phyloP scores from a whole-genome alignment of 2,329 filamentous ascomycete genomes.

The Sarocladium strictum region DNA sequence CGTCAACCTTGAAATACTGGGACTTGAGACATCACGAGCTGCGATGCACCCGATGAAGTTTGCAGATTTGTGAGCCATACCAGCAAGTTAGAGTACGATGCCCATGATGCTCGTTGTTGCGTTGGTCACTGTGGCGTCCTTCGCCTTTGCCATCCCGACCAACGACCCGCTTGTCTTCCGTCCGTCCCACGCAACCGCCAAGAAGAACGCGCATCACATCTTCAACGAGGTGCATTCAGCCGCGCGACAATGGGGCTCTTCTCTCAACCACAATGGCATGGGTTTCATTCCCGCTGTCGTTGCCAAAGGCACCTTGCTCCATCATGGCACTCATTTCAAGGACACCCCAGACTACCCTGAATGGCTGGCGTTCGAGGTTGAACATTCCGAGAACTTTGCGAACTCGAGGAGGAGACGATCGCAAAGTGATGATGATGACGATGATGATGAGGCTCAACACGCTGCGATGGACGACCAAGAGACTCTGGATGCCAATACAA shows the following conservation, averaged over 20 bases:
- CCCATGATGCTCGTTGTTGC: conserved; percentile 3
- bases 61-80: too few species aligned
- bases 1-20: too few species aligned
- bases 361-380: conserved; percentile 73
- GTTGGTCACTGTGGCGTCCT: not conserved
- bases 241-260: conserved; percentile 69
- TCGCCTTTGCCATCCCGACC: not conserved
- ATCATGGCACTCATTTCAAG: conserved; percentile 52
- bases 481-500: conserved; percentile 9
- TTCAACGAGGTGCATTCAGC: conserved; percentile 70
- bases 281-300: conserved; percentile 62
- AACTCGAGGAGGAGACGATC: conserved; percentile 9
- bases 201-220: conserved; percentile 53
- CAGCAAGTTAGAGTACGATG: too few species aligned
- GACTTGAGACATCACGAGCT: too few species aligned
- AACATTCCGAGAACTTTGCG: conserved; percentile 65
- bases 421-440: conserved; percentile 9
- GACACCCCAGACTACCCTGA: conserved; percentile 49
- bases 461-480: not conserved
- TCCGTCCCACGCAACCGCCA: conserved; percentile 32
- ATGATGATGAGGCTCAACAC: not conserved
- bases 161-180: conserved; percentile 16
- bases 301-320: conserved; percentile 58
- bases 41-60: too few species aligned
- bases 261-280: conserved; percentile 70